Base-by-base conservation (phyloP, 2,329 filamentous ascomycete species). In the Nemania bipapillata region DNA sequence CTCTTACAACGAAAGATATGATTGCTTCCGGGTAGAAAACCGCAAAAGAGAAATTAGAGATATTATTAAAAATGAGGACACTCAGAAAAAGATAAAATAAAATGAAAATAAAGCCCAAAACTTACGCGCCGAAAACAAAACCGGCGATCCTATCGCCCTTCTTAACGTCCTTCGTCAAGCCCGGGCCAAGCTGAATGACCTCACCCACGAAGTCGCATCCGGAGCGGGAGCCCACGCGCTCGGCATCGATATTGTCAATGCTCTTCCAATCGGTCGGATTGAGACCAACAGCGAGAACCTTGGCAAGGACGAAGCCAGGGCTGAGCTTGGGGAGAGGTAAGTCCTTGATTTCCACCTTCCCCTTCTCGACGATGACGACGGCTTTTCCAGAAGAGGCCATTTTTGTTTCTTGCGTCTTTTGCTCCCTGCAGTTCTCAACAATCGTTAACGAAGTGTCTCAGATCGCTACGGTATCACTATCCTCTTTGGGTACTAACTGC, bases 121-220 rank as follows among this genome's bases (percentile, higher is more conserved):
- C 74, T 69, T 65, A 79, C 77, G 63, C 66, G 54, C 71, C 71
- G 45, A 62, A 65, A 8, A 62, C 49, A 9, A 60, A 57, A 4
- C 85, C 85, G 26, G 76, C 74, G 35, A 86, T 77, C 47, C 84
- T 80, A 67, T 87, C 85, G 2, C 86, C 85, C 61, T 80, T 81
- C 72, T 80, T 80, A 66, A 85, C 81, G 5, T 74, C 63, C 69
- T 81, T 81, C 17, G 76, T 82, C 22, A 84, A 81, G 37, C 79
- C 79, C 3, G 73, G 62, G 8, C 84, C 85, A 26, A 86, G 78
- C 60, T 83, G 80, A 42, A 83, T 80, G 2, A 87, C 81, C 15
- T 82, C 73, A 45, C 85, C 84, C 30, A 81, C 80, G 63, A 81
- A 86, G 73, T 86, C 85, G 61, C 80, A 83, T n/a, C 83, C 83